phyloP scores from a whole-genome alignment of 768 basidiomycete species.

The Suillus subaureus region DNA sequence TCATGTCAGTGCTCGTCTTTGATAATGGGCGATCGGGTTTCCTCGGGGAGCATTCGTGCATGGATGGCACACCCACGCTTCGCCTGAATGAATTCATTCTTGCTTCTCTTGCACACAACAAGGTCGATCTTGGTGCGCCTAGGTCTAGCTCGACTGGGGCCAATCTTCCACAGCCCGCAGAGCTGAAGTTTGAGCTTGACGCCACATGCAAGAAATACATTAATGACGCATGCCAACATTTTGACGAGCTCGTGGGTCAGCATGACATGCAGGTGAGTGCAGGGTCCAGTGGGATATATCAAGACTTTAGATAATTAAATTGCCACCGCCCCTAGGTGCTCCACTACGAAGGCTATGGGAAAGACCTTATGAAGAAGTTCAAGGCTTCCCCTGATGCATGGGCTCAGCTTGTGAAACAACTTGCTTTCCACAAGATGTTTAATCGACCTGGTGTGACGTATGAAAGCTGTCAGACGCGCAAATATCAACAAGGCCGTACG shows the following conservation, averaged over 20 bases:
- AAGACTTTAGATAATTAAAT: background rate
- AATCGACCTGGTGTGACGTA: slow-evolving; percentile 80
- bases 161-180: slow-evolving; percentile 57
- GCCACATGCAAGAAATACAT: slow-evolving; percentile 54
- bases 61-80: slow-evolving; percentile 95
- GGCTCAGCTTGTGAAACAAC: slow-evolving; percentile 94
- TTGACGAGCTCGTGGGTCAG: slow-evolving; percentile 71
- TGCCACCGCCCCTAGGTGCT: slow-evolving; percentile 51
- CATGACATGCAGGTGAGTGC: slow-evolving; percentile 77
- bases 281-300: background rate
- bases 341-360: slow-evolving; percentile 89
- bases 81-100: slow-evolving; percentile 95
- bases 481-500: slow-evolving; percentile 87
- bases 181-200: slow-evolving; percentile 74
- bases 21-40: slow-evolving; percentile 95
- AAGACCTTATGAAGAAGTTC: slow-evolving; percentile 79
- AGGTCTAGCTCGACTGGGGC: slow-evolving; percentile 34
- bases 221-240: slow-evolving; percentile 59
- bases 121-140: slow-evolving; percentile 72
- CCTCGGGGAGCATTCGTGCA: slow-evolving; percentile 83
- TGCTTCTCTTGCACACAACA: slow-evolving; percentile 69
- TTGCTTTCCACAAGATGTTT: slow-evolving; percentile 89
- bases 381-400: slow-evolving; percentile 92
- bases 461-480: slow-evolving; percentile 93
- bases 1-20: slow-evolving; percentile 79